Evolutionary conservation across 2,329 filamentous ascomycete genomes (phyloP).

Genomic region (Fusarium anthophilum): DNA sequence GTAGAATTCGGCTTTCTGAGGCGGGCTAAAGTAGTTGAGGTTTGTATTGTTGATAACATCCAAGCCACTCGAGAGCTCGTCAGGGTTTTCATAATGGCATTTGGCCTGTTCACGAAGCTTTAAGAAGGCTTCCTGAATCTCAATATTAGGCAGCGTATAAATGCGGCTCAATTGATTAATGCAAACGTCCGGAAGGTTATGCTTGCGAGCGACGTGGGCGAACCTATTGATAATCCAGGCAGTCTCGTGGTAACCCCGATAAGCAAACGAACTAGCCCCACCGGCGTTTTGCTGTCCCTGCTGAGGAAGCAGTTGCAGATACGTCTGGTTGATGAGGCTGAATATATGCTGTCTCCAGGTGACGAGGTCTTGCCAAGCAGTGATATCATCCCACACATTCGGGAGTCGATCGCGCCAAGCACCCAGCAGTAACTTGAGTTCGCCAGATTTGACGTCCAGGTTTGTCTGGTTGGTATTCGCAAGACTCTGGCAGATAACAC

Average conservation of each 20-base stretch:
- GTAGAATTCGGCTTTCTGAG: conserved; percentile 99
- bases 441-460: conserved; percentile 91
- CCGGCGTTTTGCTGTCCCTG: conserved; percentile 80
- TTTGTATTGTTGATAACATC: conserved; percentile 99
- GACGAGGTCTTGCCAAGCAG: conserved; percentile 98
- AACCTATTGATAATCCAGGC: conserved; percentile 99
- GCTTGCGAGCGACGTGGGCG: conserved; percentile 96
- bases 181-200: conserved; percentile 95
- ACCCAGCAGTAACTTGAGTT: conserved; percentile 91
- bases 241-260: conserved; percentile 97
- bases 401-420: conserved; percentile 96
- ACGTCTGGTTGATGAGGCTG: conserved; percentile 93
- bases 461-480: conserved; percentile 85
- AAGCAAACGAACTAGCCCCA: conserved; percentile 88
- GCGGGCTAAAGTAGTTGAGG: conserved; percentile 94
- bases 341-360: conserved; percentile 99
- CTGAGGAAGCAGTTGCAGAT: conserved; percentile 83
- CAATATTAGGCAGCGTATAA: conserved; percentile 98
- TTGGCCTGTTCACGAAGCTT: conserved; percentile 99
- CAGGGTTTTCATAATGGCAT: conserved; percentile 96
- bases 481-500: conserved; percentile 92
- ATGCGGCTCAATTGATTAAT: conserved; percentile 97
- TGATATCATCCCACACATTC: conserved; percentile 99
- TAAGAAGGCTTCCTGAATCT: conserved; percentile 98
- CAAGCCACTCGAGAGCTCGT: conserved; percentile 89